A percentile compares a stretch with the other conserved stretches of the same genome.
These are phyloP conservation scores for Exophiala calicioides DNA, from an alignment of 2,329 filamentous ascomycete species.

Conservation along the genomic window DNA sequence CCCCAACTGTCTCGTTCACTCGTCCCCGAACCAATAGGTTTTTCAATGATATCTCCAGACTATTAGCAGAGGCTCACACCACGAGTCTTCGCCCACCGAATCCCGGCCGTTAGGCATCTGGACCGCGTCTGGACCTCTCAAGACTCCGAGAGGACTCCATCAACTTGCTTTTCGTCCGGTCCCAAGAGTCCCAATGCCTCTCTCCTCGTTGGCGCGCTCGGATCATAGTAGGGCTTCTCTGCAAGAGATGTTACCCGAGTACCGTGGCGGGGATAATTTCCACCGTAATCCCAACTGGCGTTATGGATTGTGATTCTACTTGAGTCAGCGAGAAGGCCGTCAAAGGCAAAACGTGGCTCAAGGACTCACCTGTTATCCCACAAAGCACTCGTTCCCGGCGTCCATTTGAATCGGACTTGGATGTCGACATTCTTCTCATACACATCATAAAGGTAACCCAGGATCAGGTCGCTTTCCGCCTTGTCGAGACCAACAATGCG, in stretches of 20 bases:
- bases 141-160: conserved; percentile 19
- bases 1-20: too few species aligned
- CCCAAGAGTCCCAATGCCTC: conserved; percentile 66
- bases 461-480: conserved; percentile 29
- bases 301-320: conserved; percentile 61
- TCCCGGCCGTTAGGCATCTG: too few species aligned
- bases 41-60: too few species aligned
- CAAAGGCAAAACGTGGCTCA: conserved; percentile 62
- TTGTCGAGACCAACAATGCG: conserved; percentile 32
- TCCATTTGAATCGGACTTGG: conserved; percentile 32
- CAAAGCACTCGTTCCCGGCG: conserved; percentile 27
- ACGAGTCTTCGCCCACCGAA: too few species aligned
- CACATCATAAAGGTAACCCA: conserved; percentile 40
- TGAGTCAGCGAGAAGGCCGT: conserved; percentile 66
- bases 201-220: conserved; percentile 64
- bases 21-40: too few species aligned
- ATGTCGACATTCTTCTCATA: conserved; percentile 35
- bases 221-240: conserved; percentile 71
- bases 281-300: conserved; percentile 29
- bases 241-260: conserved; percentile 70
- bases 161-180: conserved; percentile 49
- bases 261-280: conserved; percentile 55
- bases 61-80: too few species aligned
- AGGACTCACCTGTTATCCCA: conserved; percentile 52
- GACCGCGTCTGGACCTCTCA: too few species aligned